These are phyloP conservation scores for Naganishia randhawae DNA, from an alignment of 768 basidiomycete genomes.

Conservation along the genomic window DNA sequence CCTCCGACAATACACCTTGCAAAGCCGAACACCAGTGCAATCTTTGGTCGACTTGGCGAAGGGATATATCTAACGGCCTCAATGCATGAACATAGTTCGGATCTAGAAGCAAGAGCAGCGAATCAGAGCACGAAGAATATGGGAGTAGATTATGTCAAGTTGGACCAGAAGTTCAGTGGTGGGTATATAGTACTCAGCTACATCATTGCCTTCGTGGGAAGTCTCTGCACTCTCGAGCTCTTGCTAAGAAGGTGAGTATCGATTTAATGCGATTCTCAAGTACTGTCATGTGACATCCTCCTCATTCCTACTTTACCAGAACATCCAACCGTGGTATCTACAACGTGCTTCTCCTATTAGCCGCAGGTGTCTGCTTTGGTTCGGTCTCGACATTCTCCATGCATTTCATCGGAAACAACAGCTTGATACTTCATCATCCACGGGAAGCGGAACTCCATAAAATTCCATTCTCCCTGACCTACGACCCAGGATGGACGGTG, in stretches of 20 bases:
- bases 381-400: constrained; percentile 51
- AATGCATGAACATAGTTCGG: background rate
- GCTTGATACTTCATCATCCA: constrained; percentile 45
- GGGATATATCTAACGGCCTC: background rate
- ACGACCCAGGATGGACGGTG: constrained; percentile 48
- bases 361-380: constrained; percentile 49
- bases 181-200: constrained; percentile 49
- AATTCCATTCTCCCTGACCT: constrained; percentile 40
- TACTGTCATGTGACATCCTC: background rate
- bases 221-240: constrained; percentile 49
- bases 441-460: constrained; percentile 28
- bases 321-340: constrained; percentile 48
- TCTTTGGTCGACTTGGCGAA: background rate
- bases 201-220: constrained; percentile 48
- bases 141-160: constrained; percentile 38
- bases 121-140: constrained; percentile 23
- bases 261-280: background rate
- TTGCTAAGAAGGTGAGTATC: constrained; percentile 42
- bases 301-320: constrained; percentile 20
- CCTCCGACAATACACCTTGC: background rate
- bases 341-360: constrained; percentile 44
- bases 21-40: background rate
- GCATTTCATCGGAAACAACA: constrained; percentile 52
- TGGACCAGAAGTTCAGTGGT: constrained; percentile 41
- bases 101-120: background rate